These are phyloP conservation scores for Haplosporangium gracile DNA, from an alignment of 192 early-diverging fungal genomes.

Conservation along the genomic window DNA sequence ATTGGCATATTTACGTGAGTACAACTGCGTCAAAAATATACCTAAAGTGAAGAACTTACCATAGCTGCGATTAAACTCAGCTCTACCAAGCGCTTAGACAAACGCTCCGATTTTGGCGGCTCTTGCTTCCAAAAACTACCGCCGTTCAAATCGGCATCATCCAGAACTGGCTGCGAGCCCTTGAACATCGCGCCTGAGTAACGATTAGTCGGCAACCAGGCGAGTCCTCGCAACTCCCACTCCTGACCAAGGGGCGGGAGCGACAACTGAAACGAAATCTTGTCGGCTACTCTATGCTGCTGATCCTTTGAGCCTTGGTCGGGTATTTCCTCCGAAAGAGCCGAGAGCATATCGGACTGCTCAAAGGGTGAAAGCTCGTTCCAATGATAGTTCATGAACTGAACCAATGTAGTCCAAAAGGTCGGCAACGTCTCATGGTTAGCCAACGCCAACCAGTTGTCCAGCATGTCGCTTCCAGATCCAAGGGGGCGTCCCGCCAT, in stretches of 20 bases:
- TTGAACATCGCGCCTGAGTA: conserved; percentile 33
- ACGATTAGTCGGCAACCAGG: conserved; percentile 55
- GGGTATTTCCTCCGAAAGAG: conserved; percentile 36
- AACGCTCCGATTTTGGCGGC: conserved; percentile 25
- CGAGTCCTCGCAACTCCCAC: conserved; percentile 62
- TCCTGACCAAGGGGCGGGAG: conserved; percentile 63
- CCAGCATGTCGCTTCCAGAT: conserved; percentile 21
- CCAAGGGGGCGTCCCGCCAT: conserved; percentile 60
- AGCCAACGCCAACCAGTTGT: conserved; percentile 39
- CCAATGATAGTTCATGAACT: conserved; percentile 53
- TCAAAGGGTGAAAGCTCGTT: conserved; percentile 50
- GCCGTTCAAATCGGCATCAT: conserved; percentile 38
- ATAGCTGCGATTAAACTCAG: conserved; percentile 43
- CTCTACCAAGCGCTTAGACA: conserved; percentile 45
- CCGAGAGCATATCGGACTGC: conserved; percentile 51
- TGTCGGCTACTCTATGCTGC: background rate
- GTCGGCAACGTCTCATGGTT: conserved; percentile 27
- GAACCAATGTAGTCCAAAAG: conserved; percentile 52
- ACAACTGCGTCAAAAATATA: background rate
- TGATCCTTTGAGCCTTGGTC: background rate
- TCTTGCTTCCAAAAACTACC: conserved; percentile 47
- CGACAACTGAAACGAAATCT: conserved; percentile 30
- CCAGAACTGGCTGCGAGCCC: conserved; percentile 20
- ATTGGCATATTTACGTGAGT: background rate
- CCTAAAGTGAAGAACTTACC: conserved; percentile 14